phyloP scores from a whole-genome alignment of 2,329 filamentous ascomycete species.

The Ceratocystis colombiana region DNA sequence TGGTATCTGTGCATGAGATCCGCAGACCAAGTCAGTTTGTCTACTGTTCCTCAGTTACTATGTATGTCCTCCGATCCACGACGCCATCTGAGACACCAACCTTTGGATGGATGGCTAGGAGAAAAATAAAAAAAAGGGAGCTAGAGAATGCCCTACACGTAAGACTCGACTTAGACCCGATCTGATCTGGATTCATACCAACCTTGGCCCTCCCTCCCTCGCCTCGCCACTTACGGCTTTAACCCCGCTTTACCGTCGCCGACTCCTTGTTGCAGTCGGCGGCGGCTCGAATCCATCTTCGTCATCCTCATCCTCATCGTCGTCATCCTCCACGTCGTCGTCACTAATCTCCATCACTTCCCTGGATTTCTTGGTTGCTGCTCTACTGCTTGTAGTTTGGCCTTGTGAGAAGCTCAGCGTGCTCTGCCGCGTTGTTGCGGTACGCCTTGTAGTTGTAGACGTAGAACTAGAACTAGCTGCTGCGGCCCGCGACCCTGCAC shows the following conservation, averaged over 20 bases:
- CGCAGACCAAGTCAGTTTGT: background rate
- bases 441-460: constrained; percentile 27
- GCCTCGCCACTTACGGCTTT: background rate
- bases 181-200: background rate
- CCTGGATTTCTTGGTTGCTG: constrained; percentile 35
- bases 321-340: constrained; percentile 54
- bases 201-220: constrained; percentile 3
- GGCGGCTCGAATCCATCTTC: constrained; percentile 49
- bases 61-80: background rate
- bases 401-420: constrained; percentile 43
- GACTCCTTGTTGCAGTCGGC: constrained; percentile 17
- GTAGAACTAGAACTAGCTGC: constrained; percentile 27
- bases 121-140: background rate
- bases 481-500: constrained; percentile 16
- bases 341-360: constrained; percentile 52
- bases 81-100: constrained; percentile 3
- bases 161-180: background rate
- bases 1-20: background rate
- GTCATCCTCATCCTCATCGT: constrained; percentile 48
- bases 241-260: background rate
- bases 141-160: background rate
- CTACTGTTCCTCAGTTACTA: background rate
- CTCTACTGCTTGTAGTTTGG: background rate
- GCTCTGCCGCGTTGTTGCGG: constrained; percentile 38
- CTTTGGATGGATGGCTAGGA: background rate